These are phyloP conservation scores for Phytophthora fragariae DNA, from an alignment of 352 stramenopile species.

Conservation along the genomic window DNA sequence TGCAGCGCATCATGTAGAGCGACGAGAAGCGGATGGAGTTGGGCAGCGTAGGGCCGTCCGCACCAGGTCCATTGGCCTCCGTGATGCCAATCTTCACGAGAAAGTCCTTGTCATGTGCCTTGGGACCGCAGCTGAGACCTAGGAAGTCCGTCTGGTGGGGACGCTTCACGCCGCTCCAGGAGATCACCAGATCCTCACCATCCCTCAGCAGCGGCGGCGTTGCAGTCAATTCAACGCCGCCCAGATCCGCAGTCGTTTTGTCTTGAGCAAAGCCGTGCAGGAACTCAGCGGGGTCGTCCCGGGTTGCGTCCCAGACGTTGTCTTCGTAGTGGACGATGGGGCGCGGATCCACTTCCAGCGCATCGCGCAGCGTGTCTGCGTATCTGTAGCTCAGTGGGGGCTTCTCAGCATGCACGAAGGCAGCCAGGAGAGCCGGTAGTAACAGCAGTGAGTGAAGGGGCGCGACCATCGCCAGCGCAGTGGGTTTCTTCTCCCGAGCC, in stretches of 20 bases:
- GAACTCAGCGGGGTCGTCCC: constrained; percentile 27
- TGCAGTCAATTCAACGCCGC: constrained; percentile 41
- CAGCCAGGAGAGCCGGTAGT: constrained; percentile 13
- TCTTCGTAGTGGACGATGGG: constrained; percentile 25
- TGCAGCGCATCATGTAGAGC: constrained; percentile 84
- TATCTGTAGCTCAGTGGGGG: constrained; percentile 29
- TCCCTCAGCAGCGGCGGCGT: constrained; percentile 58
- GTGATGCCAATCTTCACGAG: constrained; percentile 50
- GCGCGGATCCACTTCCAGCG: constrained; percentile 9
- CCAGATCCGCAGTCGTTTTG: constrained; percentile 3
- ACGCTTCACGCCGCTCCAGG: constrained; percentile 56
- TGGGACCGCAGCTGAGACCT: constrained; percentile 73
- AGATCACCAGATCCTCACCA: constrained; percentile 79
- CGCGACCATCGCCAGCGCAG: constrained; percentile 22
- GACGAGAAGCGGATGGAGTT: constrained; percentile 67
- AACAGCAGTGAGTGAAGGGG: constrained; percentile 21
- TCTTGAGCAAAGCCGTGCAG: constrained; percentile 1
- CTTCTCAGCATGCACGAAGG: constrained; percentile 24
- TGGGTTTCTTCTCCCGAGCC: constrained; percentile 8
- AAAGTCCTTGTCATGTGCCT: constrained; percentile 57
- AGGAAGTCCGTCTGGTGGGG: constrained; percentile 72
- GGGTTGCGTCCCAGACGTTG: constrained; percentile 33
- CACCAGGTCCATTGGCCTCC: constrained; percentile 30
- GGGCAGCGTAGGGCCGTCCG: constrained; percentile 27
- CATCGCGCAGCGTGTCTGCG: constrained; percentile 28